Conservation (phyloP, 257 asterid species). For the Capsicum baccatum region DNA sequence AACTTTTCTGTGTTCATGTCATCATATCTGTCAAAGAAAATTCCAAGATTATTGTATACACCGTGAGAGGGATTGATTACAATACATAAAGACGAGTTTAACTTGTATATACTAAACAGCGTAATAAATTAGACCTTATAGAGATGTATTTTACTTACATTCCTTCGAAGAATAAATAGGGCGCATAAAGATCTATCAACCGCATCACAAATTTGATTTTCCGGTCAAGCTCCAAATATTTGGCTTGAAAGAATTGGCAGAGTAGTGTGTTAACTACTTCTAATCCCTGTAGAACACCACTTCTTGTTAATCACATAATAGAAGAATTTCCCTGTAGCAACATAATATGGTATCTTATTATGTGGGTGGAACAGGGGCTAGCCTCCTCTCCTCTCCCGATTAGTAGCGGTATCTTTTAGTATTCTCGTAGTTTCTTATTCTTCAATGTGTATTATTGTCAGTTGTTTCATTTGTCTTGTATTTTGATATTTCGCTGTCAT, state of each 20-base stretch:
- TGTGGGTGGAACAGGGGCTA: no score
- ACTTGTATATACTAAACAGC: not conserved
- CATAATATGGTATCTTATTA: no score
- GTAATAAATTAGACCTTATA: not conserved
- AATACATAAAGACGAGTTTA: not conserved
- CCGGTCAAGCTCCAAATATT: conserved; percentile 51
- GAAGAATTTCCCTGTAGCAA: no score
- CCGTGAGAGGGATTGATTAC: not conserved
- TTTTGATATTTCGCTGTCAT: no score
- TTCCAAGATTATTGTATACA: not conserved
- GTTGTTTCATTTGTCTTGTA: no score
- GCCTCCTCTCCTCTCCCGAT: no score
- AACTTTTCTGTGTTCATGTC: conserved; percentile 59
- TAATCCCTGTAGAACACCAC: conserved; percentile 54
- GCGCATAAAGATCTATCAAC: conserved; percentile 71
- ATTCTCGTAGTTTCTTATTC: no score
- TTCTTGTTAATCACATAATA: not conserved
- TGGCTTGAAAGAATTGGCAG: conserved; percentile 66
- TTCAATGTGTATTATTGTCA: no score
- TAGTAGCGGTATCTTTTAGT: no score
- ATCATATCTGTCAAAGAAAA: conserved; percentile 47
- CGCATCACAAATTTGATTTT: conserved; percentile 66
- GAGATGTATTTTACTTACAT: conserved; percentile 52
- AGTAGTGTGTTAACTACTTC: conserved; percentile 63
- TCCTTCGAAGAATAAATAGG: conserved; percentile 87